Evolutionary conservation across 345 rosid species (phyloP).

Genomic region (Carallia pectinifolia): DNA sequence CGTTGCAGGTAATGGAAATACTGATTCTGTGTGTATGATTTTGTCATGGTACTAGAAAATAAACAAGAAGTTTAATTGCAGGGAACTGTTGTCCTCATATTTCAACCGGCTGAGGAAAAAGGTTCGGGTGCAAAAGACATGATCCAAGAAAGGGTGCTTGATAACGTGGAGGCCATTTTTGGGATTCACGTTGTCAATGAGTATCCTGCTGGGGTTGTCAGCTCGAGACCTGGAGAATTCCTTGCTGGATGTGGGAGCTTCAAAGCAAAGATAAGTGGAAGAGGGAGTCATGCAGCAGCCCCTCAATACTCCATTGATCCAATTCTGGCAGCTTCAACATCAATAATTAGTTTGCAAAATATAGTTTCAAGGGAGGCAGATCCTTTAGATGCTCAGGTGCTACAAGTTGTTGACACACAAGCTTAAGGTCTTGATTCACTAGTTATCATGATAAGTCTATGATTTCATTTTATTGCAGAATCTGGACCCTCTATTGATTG

Average conservation of each 20-base stretch:
- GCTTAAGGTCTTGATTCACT: not conserved
- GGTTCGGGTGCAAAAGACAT: constrained; percentile 59
- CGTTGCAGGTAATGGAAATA: constrained; percentile 31
- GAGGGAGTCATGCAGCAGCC: constrained; percentile 54
- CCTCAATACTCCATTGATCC: constrained; percentile 61
- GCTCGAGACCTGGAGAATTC: constrained; percentile 51
- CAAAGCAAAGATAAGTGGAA: constrained; percentile 50
- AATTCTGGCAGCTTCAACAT: constrained; percentile 53
- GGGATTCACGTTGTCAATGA: constrained; percentile 46
- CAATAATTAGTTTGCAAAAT: constrained; percentile 55
- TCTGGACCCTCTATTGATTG: not conserved
- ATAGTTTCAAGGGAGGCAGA: constrained; percentile 63
- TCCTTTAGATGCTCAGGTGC: constrained; percentile 64
- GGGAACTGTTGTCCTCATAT: constrained; percentile 62
- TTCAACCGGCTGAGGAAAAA: constrained; percentile 70
- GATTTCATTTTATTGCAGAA: no score
- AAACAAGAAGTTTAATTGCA: constrained; percentile 12
- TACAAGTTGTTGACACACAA: not conserved
- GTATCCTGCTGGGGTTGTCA: constrained; percentile 42
- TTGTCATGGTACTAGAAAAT: not conserved
- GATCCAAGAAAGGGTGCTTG: constrained; percentile 48
- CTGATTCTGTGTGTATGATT: no score
- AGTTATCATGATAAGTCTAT: no score
- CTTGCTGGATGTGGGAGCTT: constrained; percentile 70
- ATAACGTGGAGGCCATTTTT: constrained; percentile 54